Percentiles rank a stretch among this genome's conserved stretches.
These are phyloP conservation scores for Umbelopsis ramanniana DNA, from an alignment of 192 early-diverging fungal genomes.

Conservation along the genomic window DNA sequence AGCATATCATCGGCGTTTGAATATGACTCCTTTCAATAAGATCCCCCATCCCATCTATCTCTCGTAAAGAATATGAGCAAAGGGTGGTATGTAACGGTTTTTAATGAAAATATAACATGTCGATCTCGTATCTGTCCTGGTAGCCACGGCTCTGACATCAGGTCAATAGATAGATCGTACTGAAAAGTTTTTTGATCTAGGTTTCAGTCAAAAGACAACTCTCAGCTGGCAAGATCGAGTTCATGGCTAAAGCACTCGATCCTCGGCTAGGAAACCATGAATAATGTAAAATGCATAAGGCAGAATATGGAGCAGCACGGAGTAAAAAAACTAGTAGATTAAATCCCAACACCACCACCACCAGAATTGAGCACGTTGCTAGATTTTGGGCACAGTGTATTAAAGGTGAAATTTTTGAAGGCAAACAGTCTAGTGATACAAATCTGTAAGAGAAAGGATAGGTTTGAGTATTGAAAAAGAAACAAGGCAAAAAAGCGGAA, in stretches of 20 bases:
- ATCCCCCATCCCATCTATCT: neutral
- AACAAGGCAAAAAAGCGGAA: neutral
- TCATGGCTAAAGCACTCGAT: conserved; percentile 22
- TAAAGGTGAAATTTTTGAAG: too few species aligned
- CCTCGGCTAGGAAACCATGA: conserved; percentile 22
- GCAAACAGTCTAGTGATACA: neutral
- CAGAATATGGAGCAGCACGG: too few species aligned
- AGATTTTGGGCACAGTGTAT: too few species aligned
- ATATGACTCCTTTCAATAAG: neutral
- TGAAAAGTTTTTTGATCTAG: conserved; percentile 1
- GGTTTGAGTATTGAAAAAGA: neutral
- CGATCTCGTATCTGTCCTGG: conserved; percentile 21
- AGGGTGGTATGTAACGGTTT: neutral
- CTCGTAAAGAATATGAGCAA: too few species aligned
- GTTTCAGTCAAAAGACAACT: conserved; percentile 21
- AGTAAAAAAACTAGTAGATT: too few species aligned
- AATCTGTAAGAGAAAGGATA: neutral
- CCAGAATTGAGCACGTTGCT: too few species aligned
- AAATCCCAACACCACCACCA: neutral
- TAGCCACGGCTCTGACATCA: conserved; percentile 17
- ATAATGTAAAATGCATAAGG: neutral
- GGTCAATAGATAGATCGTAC: conserved; percentile 25
- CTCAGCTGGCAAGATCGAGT: conserved; percentile 21
- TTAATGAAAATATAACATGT: neutral
- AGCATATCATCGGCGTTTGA: neutral